Evolutionary conservation across 495 filamentous ascomycete species (phyloP), one percentile per base, ranked within the genome.

Genomic region (Hypoxylon subgilvum): DNA sequence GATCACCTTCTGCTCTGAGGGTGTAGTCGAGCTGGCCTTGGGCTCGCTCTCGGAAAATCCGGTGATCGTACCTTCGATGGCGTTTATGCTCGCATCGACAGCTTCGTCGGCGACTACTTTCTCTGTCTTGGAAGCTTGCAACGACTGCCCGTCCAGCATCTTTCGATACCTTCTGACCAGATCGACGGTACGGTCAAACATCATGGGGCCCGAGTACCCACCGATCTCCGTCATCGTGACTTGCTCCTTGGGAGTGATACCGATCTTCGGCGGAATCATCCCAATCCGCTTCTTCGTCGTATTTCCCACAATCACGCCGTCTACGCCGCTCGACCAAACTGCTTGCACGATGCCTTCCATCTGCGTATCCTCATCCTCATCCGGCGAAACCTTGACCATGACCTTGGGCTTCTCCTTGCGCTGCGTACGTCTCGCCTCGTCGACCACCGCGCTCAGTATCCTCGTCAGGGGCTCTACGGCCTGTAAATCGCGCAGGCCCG

Each of bases 281-380:
- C 82, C 84, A 1, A 87, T 83, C 9, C 94, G 82, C 52, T 82
- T 80, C 72, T 91, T 96, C 2, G 94, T 98, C 0, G 94, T 98
- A 73, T 98, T 98, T 0, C 91, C 93, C n/a, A 98, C 93, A 63
- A 97, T 96, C 3, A 98, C 86, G 0, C 94, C 94, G 56, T 96
- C 91, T 3, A 97, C 91, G 7, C 92, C 92, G 35, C 88, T 86
- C 32, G 80, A 79, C 81, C 86, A 88, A 28, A 97, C 85, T 0
- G 94, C 94, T 41, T 90, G 82, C 59, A 91, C 93, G 40, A 97
- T 96, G 2, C 91, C 94, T 17, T 82, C 78, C 47, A 98, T 83
- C 64, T 97, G 89, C 35, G 83, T 81, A 30, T 91, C 82, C 3
- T 84, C 80, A 67, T 96, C 91, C 76, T 96, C 93, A 54, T 98